Percentiles rank a stretch among this genome's conserved stretches.
phyloP scores from a whole-genome alignment of 805 yeast genomes.

The Ogataea nitratoaversa region DNA sequence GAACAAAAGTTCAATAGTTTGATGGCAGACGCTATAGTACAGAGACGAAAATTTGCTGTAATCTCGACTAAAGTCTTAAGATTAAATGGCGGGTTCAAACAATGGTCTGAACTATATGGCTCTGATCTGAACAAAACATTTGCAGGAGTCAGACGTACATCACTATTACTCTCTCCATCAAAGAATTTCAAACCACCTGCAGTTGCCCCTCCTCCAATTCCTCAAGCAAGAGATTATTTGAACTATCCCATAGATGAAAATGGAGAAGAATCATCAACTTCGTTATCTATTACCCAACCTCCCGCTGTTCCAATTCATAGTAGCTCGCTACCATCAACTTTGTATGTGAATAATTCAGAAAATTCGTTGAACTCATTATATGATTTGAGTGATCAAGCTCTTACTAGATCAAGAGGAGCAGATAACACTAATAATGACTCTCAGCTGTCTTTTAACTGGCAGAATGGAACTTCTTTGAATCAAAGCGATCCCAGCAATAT shows the following conservation, averaged over 20 bases:
- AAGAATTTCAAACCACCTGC: slow-evolving; percentile 6
- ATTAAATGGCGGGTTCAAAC: slow-evolving; percentile 42
- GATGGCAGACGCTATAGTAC: slow-evolving; percentile 1
- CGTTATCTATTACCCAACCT: background rate
- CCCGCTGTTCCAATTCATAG: background rate
- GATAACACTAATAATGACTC: background rate
- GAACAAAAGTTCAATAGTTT: slow-evolving; percentile 22
- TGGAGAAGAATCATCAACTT: background rate
- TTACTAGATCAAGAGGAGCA: background rate
- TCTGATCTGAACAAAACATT: slow-evolving; percentile 22
- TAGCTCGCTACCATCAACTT: background rate
- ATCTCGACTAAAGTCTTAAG: slow-evolving; percentile 8
- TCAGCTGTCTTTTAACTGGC: background rate
- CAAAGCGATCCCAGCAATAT: too few relatives aligned
- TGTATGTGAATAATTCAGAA: background rate
- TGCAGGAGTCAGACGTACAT: too few relatives aligned
- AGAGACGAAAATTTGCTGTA: slow-evolving; percentile 4
- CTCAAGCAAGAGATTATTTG: slow-evolving; percentile 3
- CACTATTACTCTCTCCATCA: too few relatives aligned
- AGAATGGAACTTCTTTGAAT: too few relatives aligned
- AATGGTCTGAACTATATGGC: slow-evolving; percentile 36
- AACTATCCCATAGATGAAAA: background rate
- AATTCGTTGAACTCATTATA: too few relatives aligned
- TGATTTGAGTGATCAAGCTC: background rate
- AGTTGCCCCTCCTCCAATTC: slow-evolving; percentile 8